Conservation (phyloP, 805 yeast genomes). For the Yarrowia sp. region DNA sequence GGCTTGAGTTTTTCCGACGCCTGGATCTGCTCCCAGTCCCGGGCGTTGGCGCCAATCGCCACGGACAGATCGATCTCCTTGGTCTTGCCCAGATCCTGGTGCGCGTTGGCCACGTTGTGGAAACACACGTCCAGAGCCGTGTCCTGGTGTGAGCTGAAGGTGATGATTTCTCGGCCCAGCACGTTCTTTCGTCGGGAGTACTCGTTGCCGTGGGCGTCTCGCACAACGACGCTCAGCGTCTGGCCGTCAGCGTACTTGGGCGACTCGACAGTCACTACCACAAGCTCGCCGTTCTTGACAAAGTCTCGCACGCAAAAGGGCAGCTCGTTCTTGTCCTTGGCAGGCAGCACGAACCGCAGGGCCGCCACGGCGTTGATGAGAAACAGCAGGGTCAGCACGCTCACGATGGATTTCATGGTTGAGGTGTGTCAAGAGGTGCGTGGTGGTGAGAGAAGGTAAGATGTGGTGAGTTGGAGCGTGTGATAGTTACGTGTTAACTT, state of each 20-base stretch:
- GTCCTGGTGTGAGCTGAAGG: slow-evolving; percentile 82
- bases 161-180: slow-evolving; percentile 72
- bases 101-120: slow-evolving; percentile 58
- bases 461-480: not conserved
- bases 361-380: slow-evolving; percentile 43
- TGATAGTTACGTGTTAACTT: slow-evolving; percentile 37
- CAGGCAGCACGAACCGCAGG: slow-evolving; percentile 49
- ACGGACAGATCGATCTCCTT: slow-evolving; percentile 89
- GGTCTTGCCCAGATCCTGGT: slow-evolving; percentile 54
- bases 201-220: slow-evolving; percentile 84
- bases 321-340: slow-evolving; percentile 45
- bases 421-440: slow-evolving; percentile 6
- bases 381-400: slow-evolving; percentile 38
- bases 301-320: slow-evolving; percentile 94
- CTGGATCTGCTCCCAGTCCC: slow-evolving; percentile 96
- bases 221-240: slow-evolving; percentile 61
- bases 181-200: slow-evolving; percentile 79
- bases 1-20: slow-evolving; percentile 93
- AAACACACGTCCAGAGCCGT: slow-evolving; percentile 93
- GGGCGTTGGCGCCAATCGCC: slow-evolving; percentile 94
- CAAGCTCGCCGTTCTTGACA: slow-evolving; percentile 81
- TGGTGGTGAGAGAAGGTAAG: not conserved
- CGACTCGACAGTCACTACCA: slow-evolving; percentile 80
- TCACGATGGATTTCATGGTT: slow-evolving; percentile 29
- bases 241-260: slow-evolving; percentile 92